A percentile compares a stretch with the other conserved stretches of the same genome.
phyloP scores from a whole-genome alignment of 192 early-diverging fungal genomes.

The Backusella tarrabulga region DNA sequence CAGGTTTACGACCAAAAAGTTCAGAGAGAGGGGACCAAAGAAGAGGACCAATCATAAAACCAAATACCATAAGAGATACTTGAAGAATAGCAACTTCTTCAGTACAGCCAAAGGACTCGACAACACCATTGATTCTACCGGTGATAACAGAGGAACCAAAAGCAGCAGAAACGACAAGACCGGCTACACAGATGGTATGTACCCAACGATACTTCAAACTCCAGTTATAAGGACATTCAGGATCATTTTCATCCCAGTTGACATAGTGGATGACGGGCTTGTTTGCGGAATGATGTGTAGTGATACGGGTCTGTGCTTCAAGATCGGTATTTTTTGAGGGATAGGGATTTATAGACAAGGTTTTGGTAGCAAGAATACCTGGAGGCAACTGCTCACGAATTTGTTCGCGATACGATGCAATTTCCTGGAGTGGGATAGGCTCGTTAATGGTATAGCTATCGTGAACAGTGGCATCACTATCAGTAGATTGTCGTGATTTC shows the following conservation, averaged over 20 bases:
- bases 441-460: slow-evolving; percentile 9
- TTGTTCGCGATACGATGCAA: slow-evolving; percentile 13
- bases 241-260: slow-evolving; percentile 29
- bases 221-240: slow-evolving; percentile 35
- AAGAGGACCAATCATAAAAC: slow-evolving; percentile 27
- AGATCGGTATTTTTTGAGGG: slow-evolving; percentile 7
- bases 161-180: slow-evolving; percentile 25
- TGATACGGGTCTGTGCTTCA: background rate
- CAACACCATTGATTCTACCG: slow-evolving; percentile 14
- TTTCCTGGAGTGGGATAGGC: slow-evolving; percentile 10
- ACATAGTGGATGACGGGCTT: slow-evolving; percentile 18
- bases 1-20: slow-evolving; percentile 28
- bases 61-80: slow-evolving; percentile 29
- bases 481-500: background rate
- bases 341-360: background rate
- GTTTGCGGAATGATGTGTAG: background rate
- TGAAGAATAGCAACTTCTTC: slow-evolving; percentile 29
- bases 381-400: slow-evolving; percentile 15
- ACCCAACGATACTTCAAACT: slow-evolving; percentile 17
- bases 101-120: slow-evolving; percentile 11
- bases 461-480: slow-evolving; percentile 4
- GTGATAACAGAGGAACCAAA: slow-evolving; percentile 29
- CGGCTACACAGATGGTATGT: slow-evolving; percentile 19
- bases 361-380: slow-evolving; percentile 16
- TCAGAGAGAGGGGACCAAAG: slow-evolving; percentile 33